A percentile compares a stretch with the other conserved stretches of the same genome.
These are phyloP conservation scores for Tephrocybe rancida DNA, from an alignment of 768 basidiomycete species.

Conservation along the genomic window DNA sequence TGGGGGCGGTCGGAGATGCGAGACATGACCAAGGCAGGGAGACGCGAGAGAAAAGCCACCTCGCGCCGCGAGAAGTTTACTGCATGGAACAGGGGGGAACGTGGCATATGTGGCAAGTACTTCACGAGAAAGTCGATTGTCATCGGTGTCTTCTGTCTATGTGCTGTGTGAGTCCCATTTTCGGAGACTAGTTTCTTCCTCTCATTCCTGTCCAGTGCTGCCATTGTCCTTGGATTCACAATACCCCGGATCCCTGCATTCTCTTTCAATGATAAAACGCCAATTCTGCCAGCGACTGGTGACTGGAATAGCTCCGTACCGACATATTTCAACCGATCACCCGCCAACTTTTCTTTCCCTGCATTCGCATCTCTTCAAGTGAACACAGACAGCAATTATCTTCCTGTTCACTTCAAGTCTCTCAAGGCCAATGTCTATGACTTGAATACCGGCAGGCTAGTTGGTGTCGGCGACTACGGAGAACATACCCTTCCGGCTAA, in stretches of 20 bases:
- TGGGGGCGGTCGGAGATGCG: conserved; percentile 83
- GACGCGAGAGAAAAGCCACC: conserved; percentile 61
- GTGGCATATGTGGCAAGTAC: conserved; percentile 79
- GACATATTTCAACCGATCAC: conserved; percentile 68
- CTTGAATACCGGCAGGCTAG: conserved; percentile 58
- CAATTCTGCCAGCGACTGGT: conserved; percentile 63
- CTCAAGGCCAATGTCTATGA: conserved; percentile 74
- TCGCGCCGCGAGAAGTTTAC: conserved; percentile 62
- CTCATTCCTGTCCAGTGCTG: conserved; percentile 45
- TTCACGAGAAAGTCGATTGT: conserved; percentile 75
- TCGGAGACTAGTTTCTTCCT: neutral
- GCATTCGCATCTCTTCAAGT: conserved; percentile 75
- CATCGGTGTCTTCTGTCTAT: conserved; percentile 66
- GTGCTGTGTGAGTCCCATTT: conserved; percentile 46
- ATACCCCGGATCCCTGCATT: conserved; percentile 84
- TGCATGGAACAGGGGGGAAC: conserved; percentile 77
- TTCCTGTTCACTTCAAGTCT: conserved; percentile 74
- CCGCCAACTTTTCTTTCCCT: conserved; percentile 91
- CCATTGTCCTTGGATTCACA: conserved; percentile 72
- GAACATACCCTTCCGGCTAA: conserved; percentile 67
- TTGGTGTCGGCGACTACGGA: conserved; percentile 70
- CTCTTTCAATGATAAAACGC: conserved; percentile 56
- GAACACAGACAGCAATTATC: conserved; percentile 72
- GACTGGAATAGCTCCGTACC: conserved; percentile 58
- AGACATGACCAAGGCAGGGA: conserved; percentile 73